A percentile compares a stretch with the other conserved stretches of the same genome.
phyloP scores from a whole-genome alignment of 1,284 basidiomycete genomes.

The Malassezia nana region DNA sequence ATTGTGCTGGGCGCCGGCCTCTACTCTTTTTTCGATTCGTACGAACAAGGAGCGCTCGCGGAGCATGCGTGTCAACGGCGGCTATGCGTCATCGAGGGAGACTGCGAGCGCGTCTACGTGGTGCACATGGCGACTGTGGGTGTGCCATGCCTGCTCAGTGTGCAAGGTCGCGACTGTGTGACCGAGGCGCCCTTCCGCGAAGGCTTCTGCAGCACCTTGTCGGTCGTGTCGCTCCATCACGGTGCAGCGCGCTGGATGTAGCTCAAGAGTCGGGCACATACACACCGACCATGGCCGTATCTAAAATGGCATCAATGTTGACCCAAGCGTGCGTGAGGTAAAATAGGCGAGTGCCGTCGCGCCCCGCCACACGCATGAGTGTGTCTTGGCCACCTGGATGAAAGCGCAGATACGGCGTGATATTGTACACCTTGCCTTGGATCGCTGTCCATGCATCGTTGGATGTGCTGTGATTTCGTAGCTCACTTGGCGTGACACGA shows the following conservation, averaged over 20 bases:
- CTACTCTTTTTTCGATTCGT: slow-evolving; percentile 38
- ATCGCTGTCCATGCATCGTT: slow-evolving; percentile 89
- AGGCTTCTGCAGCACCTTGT: slow-evolving; percentile 31
- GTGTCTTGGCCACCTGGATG: slow-evolving; percentile 92
- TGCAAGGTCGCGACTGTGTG: slow-evolving; percentile 20
- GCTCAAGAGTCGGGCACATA: slow-evolving; percentile 54
- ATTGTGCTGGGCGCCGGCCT: slow-evolving; percentile 30
- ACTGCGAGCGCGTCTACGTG: slow-evolving; percentile 18
- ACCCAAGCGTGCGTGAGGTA: slow-evolving; percentile 73
- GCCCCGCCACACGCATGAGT: slow-evolving; percentile 86
- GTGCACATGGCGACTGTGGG: slow-evolving; percentile 33
- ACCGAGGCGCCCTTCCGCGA: slow-evolving; percentile 23
- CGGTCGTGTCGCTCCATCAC: slow-evolving; percentile 10
- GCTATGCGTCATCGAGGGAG: slow-evolving; percentile 24
- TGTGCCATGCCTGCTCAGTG: slow-evolving; percentile 23
- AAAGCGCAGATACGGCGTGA: slow-evolving; percentile 79
- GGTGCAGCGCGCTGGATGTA: neutral
- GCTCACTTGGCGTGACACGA: slow-evolving; percentile 69
- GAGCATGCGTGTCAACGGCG: slow-evolving; percentile 27
- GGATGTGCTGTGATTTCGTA: slow-evolving; percentile 70
- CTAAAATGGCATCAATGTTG: slow-evolving; percentile 83
- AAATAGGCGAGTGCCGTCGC: slow-evolving; percentile 87
- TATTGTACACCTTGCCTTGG: slow-evolving; percentile 91
- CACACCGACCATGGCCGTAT: slow-evolving; percentile 79
- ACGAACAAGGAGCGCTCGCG: slow-evolving; percentile 22